Evolutionary conservation across 108 stramenopile genomes (phyloP), one percentile per base, ranked within the genome.

Genomic region (Nitzschia palea): DNA sequence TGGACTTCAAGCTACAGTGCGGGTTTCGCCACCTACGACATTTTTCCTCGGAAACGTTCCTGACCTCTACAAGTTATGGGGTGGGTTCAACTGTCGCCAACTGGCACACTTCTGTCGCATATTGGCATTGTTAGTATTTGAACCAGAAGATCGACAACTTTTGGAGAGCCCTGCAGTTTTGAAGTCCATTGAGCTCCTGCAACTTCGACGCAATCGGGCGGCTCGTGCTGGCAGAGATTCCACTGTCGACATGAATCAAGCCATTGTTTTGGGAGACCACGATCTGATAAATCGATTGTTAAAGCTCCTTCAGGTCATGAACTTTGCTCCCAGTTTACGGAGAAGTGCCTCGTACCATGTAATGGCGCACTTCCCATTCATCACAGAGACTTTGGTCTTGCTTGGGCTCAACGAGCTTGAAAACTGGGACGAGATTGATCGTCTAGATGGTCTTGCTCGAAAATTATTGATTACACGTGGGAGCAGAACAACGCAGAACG

Each of bases 111-210:
- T 93, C 70, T 91, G 89, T 44, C 83, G 94, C 28, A 86, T 91
- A 28, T 71, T 95, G 42, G 91, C 91, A 8, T 80, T 95, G 55
- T 67, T 91, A 12, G 73, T 91, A 4, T 95, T 93, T 68, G 91
- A 95, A 67, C 91, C 91, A n/a, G 94, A 95, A 70, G 91, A 93
- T 53, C 72, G 91, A n/a, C 86, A 90, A 62, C 58, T 89, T 20
- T 52, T 90, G 74, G 90, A 94, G 64, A 80, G 81, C 55, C 74
- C 88, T 18, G 67, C 76, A 10, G 86, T 78, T 20, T 69, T 90
- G 67, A 86, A 84, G 62, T 91, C 88, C 28, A 60, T 91, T 62
- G 89, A 86, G 64, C 67, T 95, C 42, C 72, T 95, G 47, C 86
- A 87, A 69, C 67, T 93, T 26, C 77, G 91, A 44, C 36, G 90